Percentiles rank a stretch among this genome's conserved stretches.
Evolutionary conservation across 805 yeast genomes (phyloP).

Genomic region (Saccharomycopsis sp.): DNA sequence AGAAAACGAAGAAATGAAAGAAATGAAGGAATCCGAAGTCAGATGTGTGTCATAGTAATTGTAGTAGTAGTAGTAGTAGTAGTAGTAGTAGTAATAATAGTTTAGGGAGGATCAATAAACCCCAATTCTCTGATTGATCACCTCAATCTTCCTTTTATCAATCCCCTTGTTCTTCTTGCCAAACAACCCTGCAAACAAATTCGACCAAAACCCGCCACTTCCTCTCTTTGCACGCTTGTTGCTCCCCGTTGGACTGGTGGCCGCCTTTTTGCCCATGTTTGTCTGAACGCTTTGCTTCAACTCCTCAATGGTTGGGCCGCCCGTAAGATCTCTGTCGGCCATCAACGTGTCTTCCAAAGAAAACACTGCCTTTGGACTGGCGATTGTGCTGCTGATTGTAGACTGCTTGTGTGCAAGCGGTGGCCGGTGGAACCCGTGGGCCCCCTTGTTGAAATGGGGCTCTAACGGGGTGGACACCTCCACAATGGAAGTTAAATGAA

Average conservation of each 20-base stretch:
- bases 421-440: no score
- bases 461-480: conserved; percentile 18
- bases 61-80: no score
- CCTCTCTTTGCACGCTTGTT: not conserved
- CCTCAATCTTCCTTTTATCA: conserved; percentile 16
- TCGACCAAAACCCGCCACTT: conserved; percentile 7
- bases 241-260: not conserved
- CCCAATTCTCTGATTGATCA: conserved; percentile 17
- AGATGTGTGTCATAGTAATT: no score
- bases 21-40: not conserved
- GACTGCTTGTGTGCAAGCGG: no score
- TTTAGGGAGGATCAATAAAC: conserved; percentile 5
- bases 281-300: conserved; percentile 3
- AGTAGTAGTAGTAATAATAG: no score
- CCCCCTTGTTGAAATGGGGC: not conserved
- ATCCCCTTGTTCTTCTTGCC: conserved; percentile 7
- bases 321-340: conserved; percentile 13
- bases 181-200: conserved; percentile 13
- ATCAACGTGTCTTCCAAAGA: conserved; percentile 16
- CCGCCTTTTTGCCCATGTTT: conserved; percentile 5
- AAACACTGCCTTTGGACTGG: conserved; percentile 18
- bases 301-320: conserved; percentile 13
- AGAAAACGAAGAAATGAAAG: not conserved
- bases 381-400: not conserved
- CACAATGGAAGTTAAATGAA: conserved; percentile 6